A percentile compares a stretch with the other conserved stretches of the same genome.
Evolutionary conservation across 805 yeast genomes (phyloP).

Genomic region (Candida ulmi): DNA sequence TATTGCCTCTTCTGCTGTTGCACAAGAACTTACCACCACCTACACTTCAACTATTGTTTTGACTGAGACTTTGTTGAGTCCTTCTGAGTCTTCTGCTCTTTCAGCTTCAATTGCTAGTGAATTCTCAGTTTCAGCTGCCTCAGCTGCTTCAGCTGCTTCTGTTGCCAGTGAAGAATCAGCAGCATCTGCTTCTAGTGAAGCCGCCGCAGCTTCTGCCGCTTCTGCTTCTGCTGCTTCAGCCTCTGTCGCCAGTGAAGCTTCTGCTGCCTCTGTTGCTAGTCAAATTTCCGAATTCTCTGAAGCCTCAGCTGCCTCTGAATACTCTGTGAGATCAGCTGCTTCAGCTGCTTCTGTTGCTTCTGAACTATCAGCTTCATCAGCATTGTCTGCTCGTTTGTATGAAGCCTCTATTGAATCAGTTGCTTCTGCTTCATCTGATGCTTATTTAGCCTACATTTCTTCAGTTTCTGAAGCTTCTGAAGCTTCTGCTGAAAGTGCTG

Average conservation of each 20-base stretch:
- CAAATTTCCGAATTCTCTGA: slow-evolving; percentile 7
- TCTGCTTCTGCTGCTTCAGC: slow-evolving; percentile 16
- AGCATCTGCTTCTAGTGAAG: slow-evolving; percentile 4
- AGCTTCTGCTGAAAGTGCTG: slow-evolving; percentile 10
- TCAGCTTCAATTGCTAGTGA: slow-evolving; percentile 12
- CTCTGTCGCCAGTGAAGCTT: slow-evolving; percentile 20
- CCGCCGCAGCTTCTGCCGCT: slow-evolving; percentile 5
- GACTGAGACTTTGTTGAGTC: slow-evolving; percentile 24
- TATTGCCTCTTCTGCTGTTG: slow-evolving; percentile 26
- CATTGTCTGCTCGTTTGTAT: slow-evolving; percentile 14
- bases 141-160: slow-evolving; percentile 16
- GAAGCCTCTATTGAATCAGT: slow-evolving; percentile 1
- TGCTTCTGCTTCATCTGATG: neutral
- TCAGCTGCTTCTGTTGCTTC: slow-evolving; percentile 19
- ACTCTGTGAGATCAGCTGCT: slow-evolving; percentile 6
- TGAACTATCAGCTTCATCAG: slow-evolving; percentile 16
- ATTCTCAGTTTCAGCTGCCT: slow-evolving; percentile 6
- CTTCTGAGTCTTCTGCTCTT: slow-evolving; percentile 21
- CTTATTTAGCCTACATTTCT: slow-evolving; percentile 20
- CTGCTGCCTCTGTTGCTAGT: slow-evolving; percentile 15
- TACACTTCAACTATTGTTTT: slow-evolving; percentile 34
- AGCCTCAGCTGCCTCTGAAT: slow-evolving; percentile 8
- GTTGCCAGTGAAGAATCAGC: slow-evolving; percentile 2
- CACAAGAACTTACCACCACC: slow-evolving; percentile 29
- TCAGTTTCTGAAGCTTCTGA: slow-evolving; percentile 17